phyloP scores from a whole-genome alignment of 306 rosid genomes.

The Cicer judaicum region DNA sequence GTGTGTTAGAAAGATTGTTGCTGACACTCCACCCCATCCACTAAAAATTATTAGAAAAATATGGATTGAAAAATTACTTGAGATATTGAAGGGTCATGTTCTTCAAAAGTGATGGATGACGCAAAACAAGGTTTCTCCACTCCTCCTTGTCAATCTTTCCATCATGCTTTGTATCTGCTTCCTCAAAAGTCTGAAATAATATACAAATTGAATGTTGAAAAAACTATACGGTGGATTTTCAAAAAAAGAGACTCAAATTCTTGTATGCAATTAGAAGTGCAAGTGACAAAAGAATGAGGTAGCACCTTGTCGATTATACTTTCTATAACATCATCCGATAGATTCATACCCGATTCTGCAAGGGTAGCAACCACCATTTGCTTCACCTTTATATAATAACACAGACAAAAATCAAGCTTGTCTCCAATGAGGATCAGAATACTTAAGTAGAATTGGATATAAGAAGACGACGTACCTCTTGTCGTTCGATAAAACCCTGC shows the following conservation, averaged over 20 bases:
- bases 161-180: constrained; percentile 97
- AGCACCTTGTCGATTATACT: constrained; percentile 97
- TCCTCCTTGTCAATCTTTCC: constrained; percentile 98
- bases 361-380: constrained; percentile 99
- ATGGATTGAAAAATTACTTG: constrained; percentile 60
- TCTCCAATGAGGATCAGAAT: constrained; percentile 11
- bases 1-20: too few relatives aligned
- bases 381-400: constrained; percentile 70
- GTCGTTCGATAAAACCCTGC: constrained; percentile 96
- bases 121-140: constrained; percentile 93
- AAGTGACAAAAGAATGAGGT: constrained; percentile 26
- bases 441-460: background rate
- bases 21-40: background rate
- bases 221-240: background rate
- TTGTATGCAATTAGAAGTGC: background rate
- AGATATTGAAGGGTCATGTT: constrained; percentile 98
- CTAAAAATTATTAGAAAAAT: constrained; percentile 19
- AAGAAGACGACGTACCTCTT: constrained; percentile 72
- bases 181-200: constrained; percentile 84
- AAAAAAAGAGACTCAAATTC: background rate
- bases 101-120: constrained; percentile 94
- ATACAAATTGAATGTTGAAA: background rate
- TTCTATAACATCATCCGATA: constrained; percentile 94
- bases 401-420: constrained; percentile 18
- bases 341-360: constrained; percentile 99